phyloP scores from a whole-genome alignment of 441 rosid genomes.

The Arabidopsis hybrid region DNA sequence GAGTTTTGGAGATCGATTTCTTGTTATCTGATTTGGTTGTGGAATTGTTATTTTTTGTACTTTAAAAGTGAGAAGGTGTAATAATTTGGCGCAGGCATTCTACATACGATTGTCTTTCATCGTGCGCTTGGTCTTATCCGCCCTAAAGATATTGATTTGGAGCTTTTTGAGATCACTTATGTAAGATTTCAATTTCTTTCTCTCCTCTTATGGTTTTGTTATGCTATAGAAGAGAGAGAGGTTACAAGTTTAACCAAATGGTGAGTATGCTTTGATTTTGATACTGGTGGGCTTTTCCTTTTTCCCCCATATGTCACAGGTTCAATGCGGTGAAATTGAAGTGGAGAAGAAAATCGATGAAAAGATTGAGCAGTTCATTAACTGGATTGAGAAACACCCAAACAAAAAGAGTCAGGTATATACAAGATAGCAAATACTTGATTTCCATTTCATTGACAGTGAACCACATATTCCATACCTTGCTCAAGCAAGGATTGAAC shows the following conservation, averaged over 20 bases:
- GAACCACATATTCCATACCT: background rate
- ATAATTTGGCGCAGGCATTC: slow-evolving; percentile 56
- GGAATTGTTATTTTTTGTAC: background rate
- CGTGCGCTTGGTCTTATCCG: slow-evolving; percentile 92
- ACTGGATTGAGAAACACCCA: slow-evolving; percentile 94
- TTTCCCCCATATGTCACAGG: slow-evolving; percentile 51
- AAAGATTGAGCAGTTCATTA: slow-evolving; percentile 88
- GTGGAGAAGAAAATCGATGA: slow-evolving; percentile 94
- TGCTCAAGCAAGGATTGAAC: background rate
- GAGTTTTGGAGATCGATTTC: slow-evolving; percentile 1
- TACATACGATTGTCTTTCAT: slow-evolving; percentile 89
- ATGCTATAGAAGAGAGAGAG: background rate
- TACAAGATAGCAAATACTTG: background rate
- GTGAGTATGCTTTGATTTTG: slow-evolving; percentile 20
- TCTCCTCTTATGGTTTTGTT: slow-evolving; percentile 25
- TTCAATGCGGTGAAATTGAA: slow-evolving; percentile 85
- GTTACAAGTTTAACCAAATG: background rate
- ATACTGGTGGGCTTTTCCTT: background rate
- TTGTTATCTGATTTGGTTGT: background rate
- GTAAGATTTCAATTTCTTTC: slow-evolving; percentile 51
- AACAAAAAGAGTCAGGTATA: slow-evolving; percentile 93
- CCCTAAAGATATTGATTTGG: slow-evolving; percentile 91
- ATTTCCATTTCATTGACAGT: background rate
- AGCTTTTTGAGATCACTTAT: slow-evolving; percentile 87
- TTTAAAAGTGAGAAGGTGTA: background rate